These are phyloP conservation scores for Xerocomus spinulosus DNA, from an alignment of 768 basidiomycete species.

Conservation along the genomic window DNA sequence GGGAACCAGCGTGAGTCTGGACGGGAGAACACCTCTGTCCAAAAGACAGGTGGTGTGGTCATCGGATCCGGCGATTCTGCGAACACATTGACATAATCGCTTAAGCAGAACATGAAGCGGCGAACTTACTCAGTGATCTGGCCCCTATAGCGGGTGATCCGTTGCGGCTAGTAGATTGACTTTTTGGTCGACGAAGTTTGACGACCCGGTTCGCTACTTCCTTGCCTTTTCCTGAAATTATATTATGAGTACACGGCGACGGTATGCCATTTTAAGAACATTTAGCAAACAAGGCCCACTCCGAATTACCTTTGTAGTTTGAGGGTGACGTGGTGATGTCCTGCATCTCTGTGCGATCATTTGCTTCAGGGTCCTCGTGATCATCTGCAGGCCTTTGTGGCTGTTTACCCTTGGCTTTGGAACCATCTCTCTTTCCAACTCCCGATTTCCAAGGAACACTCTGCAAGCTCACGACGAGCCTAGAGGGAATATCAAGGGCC, in stretches of 20 bases:
- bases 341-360: slow-evolving; percentile 37
- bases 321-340: slow-evolving; percentile 31
- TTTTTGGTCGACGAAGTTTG: slow-evolving; percentile 53
- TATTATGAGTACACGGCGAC: slow-evolving; percentile 6
- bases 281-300: slow-evolving; percentile 2
- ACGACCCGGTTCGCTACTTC: slow-evolving; percentile 52
- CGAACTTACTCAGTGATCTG: slow-evolving; percentile 18
- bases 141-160: slow-evolving; percentile 17
- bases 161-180: slow-evolving; percentile 44
- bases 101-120: slow-evolving; percentile 14
- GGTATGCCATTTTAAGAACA: slow-evolving; percentile 1
- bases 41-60: slow-evolving; percentile 80
- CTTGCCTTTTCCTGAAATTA: slow-evolving; percentile 48
- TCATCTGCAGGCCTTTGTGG: slow-evolving; percentile 17
- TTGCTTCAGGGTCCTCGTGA: slow-evolving; percentile 24
- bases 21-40: slow-evolving; percentile 95
- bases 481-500: slow-evolving; percentile 77
- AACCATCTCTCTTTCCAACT: slow-evolving; percentile 43
- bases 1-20: slow-evolving; percentile 90
- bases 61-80: slow-evolving; percentile 44
- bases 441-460: slow-evolving; percentile 84
- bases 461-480: slow-evolving; percentile 87
- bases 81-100: slow-evolving; percentile 20
- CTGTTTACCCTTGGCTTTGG: slow-evolving; percentile 36
- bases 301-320: slow-evolving; percentile 33